A percentile compares a stretch with the other conserved stretches of the same genome.
Evolutionary conservation across 1,284 basidiomycete species (phyloP).

Genomic region (Cutaneotrichosporon sp.): DNA sequence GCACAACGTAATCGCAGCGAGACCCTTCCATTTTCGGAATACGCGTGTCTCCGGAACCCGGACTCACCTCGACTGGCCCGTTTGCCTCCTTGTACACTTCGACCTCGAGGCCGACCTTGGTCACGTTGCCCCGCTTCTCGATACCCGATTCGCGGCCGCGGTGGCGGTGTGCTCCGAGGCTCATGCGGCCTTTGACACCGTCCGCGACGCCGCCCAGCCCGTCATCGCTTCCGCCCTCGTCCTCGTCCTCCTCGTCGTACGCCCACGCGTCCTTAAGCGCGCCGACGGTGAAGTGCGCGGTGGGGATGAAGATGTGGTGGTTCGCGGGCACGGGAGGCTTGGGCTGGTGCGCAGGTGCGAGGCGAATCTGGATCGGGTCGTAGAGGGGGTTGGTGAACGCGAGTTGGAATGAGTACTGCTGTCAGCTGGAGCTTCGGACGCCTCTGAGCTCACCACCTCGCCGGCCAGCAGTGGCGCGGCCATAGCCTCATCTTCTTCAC

Average conservation of each 20-base stretch:
- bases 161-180: constrained; percentile 48
- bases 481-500: constrained; percentile 37
- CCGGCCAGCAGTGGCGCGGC: constrained; percentile 30
- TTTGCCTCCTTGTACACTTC: constrained; percentile 27
- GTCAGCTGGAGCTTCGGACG: too few relatives aligned
- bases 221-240: constrained; percentile 65
- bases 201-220: constrained; percentile 35
- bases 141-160: constrained; percentile 48
- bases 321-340: constrained; percentile 39
- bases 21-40: neutral
- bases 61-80: constrained; percentile 30
- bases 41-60: neutral
- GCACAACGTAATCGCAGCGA: neutral
- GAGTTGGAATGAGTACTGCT: constrained; percentile 75
- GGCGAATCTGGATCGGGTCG: constrained; percentile 84
- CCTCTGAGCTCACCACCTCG: constrained; percentile 32
- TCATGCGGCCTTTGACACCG: constrained; percentile 31
- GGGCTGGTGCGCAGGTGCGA: constrained; percentile 64
- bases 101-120: constrained; percentile 63
- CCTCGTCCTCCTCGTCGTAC: constrained; percentile 74
- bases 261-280: constrained; percentile 94
- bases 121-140: constrained; percentile 72
- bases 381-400: constrained; percentile 90
- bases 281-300: constrained; percentile 72
- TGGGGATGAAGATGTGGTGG: constrained; percentile 65